phyloP scores from a whole-genome alignment of 768 basidiomycete genomes.

The Trametes cinnabarina region DNA sequence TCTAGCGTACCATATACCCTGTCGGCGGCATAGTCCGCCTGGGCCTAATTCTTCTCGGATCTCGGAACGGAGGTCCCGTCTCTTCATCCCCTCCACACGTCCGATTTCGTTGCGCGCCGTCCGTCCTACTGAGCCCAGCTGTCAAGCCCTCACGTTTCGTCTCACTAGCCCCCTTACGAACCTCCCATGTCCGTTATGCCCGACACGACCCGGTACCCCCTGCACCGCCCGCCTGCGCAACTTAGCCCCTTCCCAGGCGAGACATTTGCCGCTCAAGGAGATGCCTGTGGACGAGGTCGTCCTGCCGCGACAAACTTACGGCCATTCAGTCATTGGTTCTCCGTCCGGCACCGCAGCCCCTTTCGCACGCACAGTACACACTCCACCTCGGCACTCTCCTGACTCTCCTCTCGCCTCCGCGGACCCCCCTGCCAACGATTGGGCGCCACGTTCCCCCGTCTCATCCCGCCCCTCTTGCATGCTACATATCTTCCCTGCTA shows the following conservation, averaged over 20 bases:
- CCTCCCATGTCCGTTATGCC: neutral
- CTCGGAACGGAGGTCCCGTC: neutral
- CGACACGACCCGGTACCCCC: neutral
- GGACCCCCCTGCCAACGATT: too few species aligned
- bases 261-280: neutral
- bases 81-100: neutral
- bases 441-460: too few species aligned
- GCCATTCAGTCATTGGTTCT: too few species aligned
- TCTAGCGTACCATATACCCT: conserved; percentile 20
- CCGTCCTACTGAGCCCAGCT: neutral
- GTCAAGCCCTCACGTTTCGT: neutral
- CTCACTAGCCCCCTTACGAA: too few species aligned
- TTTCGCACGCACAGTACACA: too few species aligned
- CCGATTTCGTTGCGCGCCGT: neutral
- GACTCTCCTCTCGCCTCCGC: neutral
- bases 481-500: too few species aligned
- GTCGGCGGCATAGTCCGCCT: neutral
- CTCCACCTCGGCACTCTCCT: too few species aligned
- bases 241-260: neutral
- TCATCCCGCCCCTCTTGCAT: too few species aligned
- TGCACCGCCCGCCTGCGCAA: neutral
- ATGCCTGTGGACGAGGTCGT: neutral
- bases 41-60: conserved; percentile 13
- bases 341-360: too few species aligned
- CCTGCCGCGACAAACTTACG: too few species aligned